Evolutionary conservation across 2,329 filamentous ascomycete genomes (phyloP).

Genomic region (Madurella mycetomatis): DNA sequence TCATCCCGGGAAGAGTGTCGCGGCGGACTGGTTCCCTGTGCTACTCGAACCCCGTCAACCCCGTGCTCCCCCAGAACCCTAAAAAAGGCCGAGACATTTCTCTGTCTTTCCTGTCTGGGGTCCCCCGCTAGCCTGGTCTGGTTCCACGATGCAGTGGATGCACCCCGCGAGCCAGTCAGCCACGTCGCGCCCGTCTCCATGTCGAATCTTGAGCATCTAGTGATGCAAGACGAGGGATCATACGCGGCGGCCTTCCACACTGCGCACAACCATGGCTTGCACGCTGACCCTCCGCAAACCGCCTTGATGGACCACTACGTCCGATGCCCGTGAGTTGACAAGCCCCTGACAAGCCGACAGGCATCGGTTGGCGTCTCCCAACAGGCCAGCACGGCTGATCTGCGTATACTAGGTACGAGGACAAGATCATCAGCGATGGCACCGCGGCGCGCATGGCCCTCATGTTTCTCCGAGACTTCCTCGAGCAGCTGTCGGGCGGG

Average conservation of each 20-base stretch:
- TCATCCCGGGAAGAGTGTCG: conserved; percentile 17
- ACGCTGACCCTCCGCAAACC: conserved; percentile 14
- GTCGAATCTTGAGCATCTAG: conserved; percentile 24
- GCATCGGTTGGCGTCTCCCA: background rate
- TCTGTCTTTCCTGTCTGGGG: conserved; percentile 21
- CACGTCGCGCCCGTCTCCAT: conserved; percentile 24
- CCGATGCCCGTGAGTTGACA: conserved; percentile 26
- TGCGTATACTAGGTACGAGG: conserved; percentile 25
- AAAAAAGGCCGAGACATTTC: conserved; percentile 22
- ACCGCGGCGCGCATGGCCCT: conserved; percentile 28
- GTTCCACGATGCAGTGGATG: conserved; percentile 28
- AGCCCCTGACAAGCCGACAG: background rate
- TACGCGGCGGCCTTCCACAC: conserved; percentile 19
- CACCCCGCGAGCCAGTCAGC: conserved; percentile 24
- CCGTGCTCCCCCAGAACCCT: conserved; percentile 14
- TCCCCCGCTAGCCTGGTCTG: conserved; percentile 23
- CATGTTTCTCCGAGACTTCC: conserved; percentile 29
- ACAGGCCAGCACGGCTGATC: background rate
- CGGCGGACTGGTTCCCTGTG: conserved; percentile 10
- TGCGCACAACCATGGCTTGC: conserved; percentile 19
- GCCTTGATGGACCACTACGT: conserved; percentile 18
- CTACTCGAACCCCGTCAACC: conserved; percentile 3
- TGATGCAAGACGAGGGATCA: conserved; percentile 25
- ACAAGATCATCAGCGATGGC: conserved; percentile 27
- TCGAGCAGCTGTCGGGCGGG: conserved; percentile 23